Conservation (phyloP, 2,329 filamentous ascomycete genomes). For the Fusarium sp. region DNA sequence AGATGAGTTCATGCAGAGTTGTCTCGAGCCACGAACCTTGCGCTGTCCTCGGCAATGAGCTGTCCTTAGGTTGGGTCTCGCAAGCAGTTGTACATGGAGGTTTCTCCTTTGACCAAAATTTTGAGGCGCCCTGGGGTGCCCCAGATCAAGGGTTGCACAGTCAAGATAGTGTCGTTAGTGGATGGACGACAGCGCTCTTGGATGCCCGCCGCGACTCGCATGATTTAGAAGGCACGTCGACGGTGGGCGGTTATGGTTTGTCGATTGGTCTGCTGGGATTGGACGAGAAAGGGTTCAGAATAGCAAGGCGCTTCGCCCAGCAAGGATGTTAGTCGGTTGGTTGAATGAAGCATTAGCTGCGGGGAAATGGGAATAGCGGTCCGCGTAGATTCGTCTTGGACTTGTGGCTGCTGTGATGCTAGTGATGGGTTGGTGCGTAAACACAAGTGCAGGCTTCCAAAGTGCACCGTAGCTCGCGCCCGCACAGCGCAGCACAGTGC, state of each 20-base stretch:
- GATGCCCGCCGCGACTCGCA: neutral
- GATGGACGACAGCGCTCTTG: neutral
- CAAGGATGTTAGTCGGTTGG: constrained; percentile 6
- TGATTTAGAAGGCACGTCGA: neutral
- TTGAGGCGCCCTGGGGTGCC: neutral
- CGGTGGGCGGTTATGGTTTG: neutral
- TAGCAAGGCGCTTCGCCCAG: constrained; percentile 2
- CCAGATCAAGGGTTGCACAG: neutral
- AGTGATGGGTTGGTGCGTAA: neutral
- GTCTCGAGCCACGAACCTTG: neutral
- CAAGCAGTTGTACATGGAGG: neutral
- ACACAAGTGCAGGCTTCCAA: neutral
- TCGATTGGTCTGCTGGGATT: neutral
- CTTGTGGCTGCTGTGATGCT: neutral
- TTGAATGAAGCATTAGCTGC: neutral
- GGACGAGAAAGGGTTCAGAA: neutral
- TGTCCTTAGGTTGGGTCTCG: neutral
- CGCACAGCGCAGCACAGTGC: neutral
- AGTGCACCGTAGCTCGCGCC: neutral
- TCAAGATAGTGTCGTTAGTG: neutral
- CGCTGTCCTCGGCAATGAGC: neutral
- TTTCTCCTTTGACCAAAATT: neutral
- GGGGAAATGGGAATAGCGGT: neutral
- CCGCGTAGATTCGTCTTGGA: neutral
- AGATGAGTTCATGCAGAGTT: neutral